phyloP scores from a whole-genome alignment of 2,329 filamentous ascomycete species.

The Penicillium hesseltinei region DNA sequence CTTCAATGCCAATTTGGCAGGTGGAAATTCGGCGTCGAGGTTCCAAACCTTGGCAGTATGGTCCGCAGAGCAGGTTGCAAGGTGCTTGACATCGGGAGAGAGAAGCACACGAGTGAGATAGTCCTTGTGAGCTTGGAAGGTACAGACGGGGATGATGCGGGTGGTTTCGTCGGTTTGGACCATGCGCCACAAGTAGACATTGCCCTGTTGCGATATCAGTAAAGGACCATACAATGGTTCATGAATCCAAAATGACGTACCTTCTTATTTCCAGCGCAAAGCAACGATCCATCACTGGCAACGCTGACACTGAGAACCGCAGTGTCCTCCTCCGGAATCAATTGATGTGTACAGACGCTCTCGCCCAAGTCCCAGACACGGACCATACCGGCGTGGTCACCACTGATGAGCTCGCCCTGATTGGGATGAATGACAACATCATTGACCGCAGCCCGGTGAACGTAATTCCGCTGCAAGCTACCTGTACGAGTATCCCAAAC shows the following conservation, averaged over 20 bases:
- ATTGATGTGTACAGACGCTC: slow-evolving; percentile 93
- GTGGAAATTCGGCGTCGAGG: slow-evolving; percentile 65
- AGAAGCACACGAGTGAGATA: slow-evolving; percentile 91
- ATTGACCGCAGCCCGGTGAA: slow-evolving; percentile 83
- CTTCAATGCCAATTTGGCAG: slow-evolving; percentile 38
- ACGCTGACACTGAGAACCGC: slow-evolving; percentile 93
- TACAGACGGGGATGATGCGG: slow-evolving; percentile 79
- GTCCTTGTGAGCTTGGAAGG: slow-evolving; percentile 85
- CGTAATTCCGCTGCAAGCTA: slow-evolving; percentile 87
- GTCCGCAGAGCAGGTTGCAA: slow-evolving; percentile 90
- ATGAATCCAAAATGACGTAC: slow-evolving; percentile 46
- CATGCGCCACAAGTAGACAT: slow-evolving; percentile 96
- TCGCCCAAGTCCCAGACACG: slow-evolving; percentile 95
- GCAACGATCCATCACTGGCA: slow-evolving; percentile 85
- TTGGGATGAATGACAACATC: slow-evolving; percentile 99
- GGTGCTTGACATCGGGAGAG: slow-evolving; percentile 88
- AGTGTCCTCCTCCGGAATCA: slow-evolving; percentile 94
- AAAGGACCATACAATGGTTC: background rate
- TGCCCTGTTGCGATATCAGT: slow-evolving; percentile 61
- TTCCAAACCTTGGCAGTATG: slow-evolving; percentile 97
- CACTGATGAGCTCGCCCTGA: slow-evolving; percentile 96
- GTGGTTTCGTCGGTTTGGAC: slow-evolving; percentile 79
- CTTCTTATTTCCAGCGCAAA: slow-evolving; percentile 89
- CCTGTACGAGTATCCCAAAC: slow-evolving; percentile 92
- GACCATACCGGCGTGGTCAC: slow-evolving; percentile 88